Conservation (phyloP, 2,329 filamentous ascomycete species). For the Phoma sp. region DNA sequence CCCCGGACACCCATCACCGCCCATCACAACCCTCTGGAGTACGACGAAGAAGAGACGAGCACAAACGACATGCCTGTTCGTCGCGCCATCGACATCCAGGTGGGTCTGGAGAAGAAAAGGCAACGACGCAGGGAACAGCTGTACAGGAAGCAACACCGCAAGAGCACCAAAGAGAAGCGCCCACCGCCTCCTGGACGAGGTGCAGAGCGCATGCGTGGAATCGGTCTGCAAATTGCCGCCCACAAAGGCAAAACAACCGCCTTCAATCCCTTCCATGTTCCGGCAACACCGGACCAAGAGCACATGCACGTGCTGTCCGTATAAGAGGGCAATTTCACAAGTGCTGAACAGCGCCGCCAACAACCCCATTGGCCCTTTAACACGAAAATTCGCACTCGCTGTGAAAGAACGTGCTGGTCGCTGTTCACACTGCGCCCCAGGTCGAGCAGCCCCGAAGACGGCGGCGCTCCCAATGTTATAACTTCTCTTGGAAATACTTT, state of each 20-base stretch:
- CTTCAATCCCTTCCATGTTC: slow-evolving; percentile 36
- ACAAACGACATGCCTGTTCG: slow-evolving; percentile 70
- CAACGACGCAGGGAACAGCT: slow-evolving; percentile 93
- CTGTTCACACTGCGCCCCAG: slow-evolving; percentile 36
- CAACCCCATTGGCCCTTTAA: slow-evolving; percentile 41
- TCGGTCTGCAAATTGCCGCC: slow-evolving; percentile 87
- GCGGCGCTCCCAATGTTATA: slow-evolving; percentile 14
- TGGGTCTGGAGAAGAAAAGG: slow-evolving; percentile 88
- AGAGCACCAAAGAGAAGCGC: slow-evolving; percentile 73
- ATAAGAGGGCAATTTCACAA: slow-evolving; percentile 28
- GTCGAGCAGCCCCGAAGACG: slow-evolving; percentile 15
- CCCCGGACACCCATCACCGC: slow-evolving; percentile 72
- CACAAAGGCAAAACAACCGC: slow-evolving; percentile 53
- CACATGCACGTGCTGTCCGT: slow-evolving; percentile 56
- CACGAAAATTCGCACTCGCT: slow-evolving; percentile 25
- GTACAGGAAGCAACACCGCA: slow-evolving; percentile 86
- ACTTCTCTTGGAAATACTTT: slow-evolving; percentile 21
- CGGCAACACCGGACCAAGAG: slow-evolving; percentile 36
- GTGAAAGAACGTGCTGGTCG: slow-evolving; percentile 45
- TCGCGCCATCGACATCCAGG: slow-evolving; percentile 95
- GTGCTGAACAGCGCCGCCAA: slow-evolving; percentile 49
- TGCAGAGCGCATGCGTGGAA: slow-evolving; percentile 89
- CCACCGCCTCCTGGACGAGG: slow-evolving; percentile 79
- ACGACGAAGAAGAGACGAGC: slow-evolving; percentile 50
- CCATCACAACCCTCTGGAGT: slow-evolving; percentile 36